Evolutionary conservation across 2,329 filamentous ascomycete species (phyloP).

Genomic region (Pyricularia sp.): DNA sequence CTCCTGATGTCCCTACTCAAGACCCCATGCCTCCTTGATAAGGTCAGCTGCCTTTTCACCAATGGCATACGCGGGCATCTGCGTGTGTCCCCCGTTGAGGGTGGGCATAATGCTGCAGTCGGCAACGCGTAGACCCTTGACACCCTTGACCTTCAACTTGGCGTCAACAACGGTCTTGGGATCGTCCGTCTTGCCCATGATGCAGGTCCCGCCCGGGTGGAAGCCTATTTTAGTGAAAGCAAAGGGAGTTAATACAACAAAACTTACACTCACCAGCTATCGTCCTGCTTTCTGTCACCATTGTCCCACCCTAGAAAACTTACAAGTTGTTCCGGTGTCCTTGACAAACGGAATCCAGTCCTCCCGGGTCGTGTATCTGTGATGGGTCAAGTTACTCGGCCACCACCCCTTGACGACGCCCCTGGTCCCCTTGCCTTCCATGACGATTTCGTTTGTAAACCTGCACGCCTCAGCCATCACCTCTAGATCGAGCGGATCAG

Average conservation of each 20-base stretch:
- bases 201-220: slow-evolving; percentile 40
- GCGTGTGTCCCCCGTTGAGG: slow-evolving; percentile 43
- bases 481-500: slow-evolving; percentile 40
- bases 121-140: slow-evolving; percentile 38
- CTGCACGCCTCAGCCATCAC: slow-evolving; percentile 45
- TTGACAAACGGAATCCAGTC: neutral
- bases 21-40: neutral
- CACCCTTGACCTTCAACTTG: slow-evolving; percentile 36
- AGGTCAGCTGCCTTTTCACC: slow-evolving; percentile 31
- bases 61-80: slow-evolving; percentile 48
- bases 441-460: slow-evolving; percentile 43
- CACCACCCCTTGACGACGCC: slow-evolving; percentile 37
- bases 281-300: neutral
- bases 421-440: slow-evolving; percentile 41
- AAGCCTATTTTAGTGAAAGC: neutral
- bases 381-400: neutral
- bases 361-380: neutral
- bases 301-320: neutral
- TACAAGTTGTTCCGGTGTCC: neutral
- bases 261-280: neutral
- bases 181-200: slow-evolving; percentile 35
- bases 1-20: neutral
- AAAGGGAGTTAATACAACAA: slow-evolving; percentile 3
- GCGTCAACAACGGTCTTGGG: slow-evolving; percentile 37
- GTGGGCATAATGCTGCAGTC: slow-evolving; percentile 44